Base-by-base conservation (phyloP, 805 yeast genomes). In the Dipodascus albidus region DNA sequence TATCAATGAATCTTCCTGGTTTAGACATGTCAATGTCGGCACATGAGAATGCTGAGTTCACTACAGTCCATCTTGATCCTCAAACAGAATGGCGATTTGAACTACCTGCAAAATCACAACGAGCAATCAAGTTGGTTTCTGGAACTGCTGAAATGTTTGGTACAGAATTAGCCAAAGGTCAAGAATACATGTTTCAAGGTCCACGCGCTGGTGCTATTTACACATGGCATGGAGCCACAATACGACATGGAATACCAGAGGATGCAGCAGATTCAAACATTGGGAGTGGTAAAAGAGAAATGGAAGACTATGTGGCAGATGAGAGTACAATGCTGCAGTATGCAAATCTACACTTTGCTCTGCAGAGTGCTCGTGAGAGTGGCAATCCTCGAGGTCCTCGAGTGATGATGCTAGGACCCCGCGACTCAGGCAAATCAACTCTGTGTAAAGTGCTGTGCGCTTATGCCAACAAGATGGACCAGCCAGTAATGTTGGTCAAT, bases 131-230 rank as follows among this genome's bases (percentile, higher is more conserved):
- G 60, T 73, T 83, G 9, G 54, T 68, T 2, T 70, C 72, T 1
- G 99, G 99, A 2, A 75, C 82, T 1, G 96, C 87, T 1, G 99
- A 93, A 69, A 78, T 89, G 8, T 87, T 85, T 67, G 99, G 99
- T 22, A 87, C 96, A 2, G 99, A 93, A 65, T 76, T 93, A 22
- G 86, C 96, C 1, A 72, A 75, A 47, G 87, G 85, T 54, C 73
- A 76, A 0, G 85, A 81, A 21, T 83, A 81, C 60, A 64, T 68
- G 2, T 81, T 86, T 61, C 67, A 70, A 23, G 83, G 82, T 4
- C 69, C 75, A 56, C 79, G 79, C 52, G 69, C 78, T 2, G 44
- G 20, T 4, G 78, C 83, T 14, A 61, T 85, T 1, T 79, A 70
- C 56, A 75, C 89, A 1, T 79, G 79, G 58, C 79, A 78, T 35